Conservation (phyloP, 2,329 filamentous ascomycete species). For the Penicillium palitans region DNA sequence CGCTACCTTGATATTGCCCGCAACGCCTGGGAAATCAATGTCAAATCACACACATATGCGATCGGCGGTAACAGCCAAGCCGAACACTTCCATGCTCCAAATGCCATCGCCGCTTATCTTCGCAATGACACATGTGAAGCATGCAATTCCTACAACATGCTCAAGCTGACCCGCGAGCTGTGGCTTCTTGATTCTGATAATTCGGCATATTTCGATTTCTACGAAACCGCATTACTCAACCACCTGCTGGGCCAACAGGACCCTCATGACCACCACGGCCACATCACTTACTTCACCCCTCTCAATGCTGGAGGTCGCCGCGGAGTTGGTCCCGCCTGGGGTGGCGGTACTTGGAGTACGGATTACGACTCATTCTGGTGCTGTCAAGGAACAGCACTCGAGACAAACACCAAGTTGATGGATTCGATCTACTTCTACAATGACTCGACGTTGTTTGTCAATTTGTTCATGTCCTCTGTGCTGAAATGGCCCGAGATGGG, state of each 20-base stretch:
- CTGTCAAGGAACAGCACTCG: slow-evolving; percentile 54
- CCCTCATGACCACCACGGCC: slow-evolving; percentile 43
- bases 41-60: slow-evolving; percentile 52
- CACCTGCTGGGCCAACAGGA: slow-evolving; percentile 1
- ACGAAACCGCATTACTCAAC: slow-evolving; percentile 38
- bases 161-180: slow-evolving; percentile 56
- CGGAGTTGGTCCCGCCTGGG: slow-evolving; percentile 55
- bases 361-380: slow-evolving; percentile 58
- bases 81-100: slow-evolving; percentile 53
- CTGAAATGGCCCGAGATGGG: background rate
- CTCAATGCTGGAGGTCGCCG: slow-evolving; percentile 49
- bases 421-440: slow-evolving; percentile 56
- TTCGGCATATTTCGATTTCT: slow-evolving; percentile 54
- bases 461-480: background rate
- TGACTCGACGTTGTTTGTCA: slow-evolving; percentile 25
- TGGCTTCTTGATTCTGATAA: slow-evolving; percentile 47
- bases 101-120: slow-evolving; percentile 50
- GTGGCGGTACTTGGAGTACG: slow-evolving; percentile 56
- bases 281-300: slow-evolving; percentile 56
- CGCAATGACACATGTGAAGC: slow-evolving; percentile 51
- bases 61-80: slow-evolving; percentile 55
- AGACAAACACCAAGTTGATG: slow-evolving; percentile 56
- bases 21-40: slow-evolving; percentile 53
- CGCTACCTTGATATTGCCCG: slow-evolving; percentile 42
- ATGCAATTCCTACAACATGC: slow-evolving; percentile 60